These are phyloP conservation scores for Cercospora sp. DNA, from an alignment of 2,329 filamentous ascomycete species.

Conservation along the genomic window DNA sequence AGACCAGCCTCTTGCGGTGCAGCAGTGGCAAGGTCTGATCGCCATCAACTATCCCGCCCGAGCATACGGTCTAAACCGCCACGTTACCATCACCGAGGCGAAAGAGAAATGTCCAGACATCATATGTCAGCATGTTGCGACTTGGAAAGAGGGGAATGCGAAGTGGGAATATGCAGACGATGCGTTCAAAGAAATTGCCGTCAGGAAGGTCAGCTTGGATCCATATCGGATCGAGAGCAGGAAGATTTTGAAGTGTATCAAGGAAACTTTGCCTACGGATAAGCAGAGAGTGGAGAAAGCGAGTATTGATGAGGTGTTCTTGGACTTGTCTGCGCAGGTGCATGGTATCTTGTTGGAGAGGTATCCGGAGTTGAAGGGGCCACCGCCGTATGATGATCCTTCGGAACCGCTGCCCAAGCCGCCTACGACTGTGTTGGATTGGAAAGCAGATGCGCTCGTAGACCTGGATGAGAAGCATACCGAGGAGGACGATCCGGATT, in stretches of 20 bases:
- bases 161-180: constrained; percentile 90
- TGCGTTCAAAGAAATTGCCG: constrained; percentile 73
- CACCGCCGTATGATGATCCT: constrained; percentile 72
- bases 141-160: constrained; percentile 88
- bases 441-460: constrained; percentile 65
- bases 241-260: constrained; percentile 77
- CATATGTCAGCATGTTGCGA: constrained; percentile 88
- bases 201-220: constrained; percentile 91
- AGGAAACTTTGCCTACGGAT: constrained; percentile 65
- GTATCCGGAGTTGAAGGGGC: constrained; percentile 70
- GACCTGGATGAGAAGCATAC: constrained; percentile 61
- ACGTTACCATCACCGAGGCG: constrained; percentile 78
- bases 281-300: constrained; percentile 85
- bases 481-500: constrained; percentile 83
- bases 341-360: constrained; percentile 72
- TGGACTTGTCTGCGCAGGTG: constrained; percentile 85
- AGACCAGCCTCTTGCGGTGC: constrained; percentile 82
- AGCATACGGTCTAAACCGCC: constrained; percentile 73
- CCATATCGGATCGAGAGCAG: constrained; percentile 85
- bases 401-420: constrained; percentile 70
- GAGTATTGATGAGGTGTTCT: constrained; percentile 91
- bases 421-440: constrained; percentile 72
- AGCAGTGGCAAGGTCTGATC: constrained; percentile 94
- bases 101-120: constrained; percentile 82
- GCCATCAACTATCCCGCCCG: constrained; percentile 95